Percentiles rank a stretch among this genome's conserved stretches.
phyloP scores from a whole-genome alignment of 345 rosid species.

The Kandelia obovata region DNA sequence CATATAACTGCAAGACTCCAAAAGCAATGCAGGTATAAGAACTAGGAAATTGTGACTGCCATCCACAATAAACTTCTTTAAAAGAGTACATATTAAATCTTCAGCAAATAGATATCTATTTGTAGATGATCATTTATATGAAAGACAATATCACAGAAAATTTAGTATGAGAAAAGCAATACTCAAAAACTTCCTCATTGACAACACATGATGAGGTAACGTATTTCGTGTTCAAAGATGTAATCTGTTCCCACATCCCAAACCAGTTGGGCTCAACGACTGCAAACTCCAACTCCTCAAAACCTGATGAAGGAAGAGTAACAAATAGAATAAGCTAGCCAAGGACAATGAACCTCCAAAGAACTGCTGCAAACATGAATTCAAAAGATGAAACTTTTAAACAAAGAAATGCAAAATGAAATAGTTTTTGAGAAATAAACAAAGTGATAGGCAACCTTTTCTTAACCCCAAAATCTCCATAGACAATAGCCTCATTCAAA shows the following conservation, averaged over 20 bases:
- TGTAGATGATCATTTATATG: not conserved
- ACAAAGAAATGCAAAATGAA: not conserved
- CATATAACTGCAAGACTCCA: not conserved
- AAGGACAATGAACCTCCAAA: conserved; percentile 14
- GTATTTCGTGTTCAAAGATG: conserved; percentile 60
- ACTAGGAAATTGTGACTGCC: too few species aligned
- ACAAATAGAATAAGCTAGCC: conserved; percentile 8
- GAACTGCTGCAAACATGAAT: not conserved
- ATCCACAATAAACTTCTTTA: not conserved
- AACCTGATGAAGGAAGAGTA: conserved; percentile 38
- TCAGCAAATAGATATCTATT: not conserved
- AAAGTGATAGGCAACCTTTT: not conserved
- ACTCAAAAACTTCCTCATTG: conserved; percentile 45
- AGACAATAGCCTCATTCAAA: not conserved
- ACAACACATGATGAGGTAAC: conserved; percentile 47
- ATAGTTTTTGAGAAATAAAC: not conserved
- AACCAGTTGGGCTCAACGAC: conserved; percentile 67
- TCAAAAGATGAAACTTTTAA: not conserved
- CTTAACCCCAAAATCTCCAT: not conserved
- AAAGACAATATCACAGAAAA: conserved; percentile 1
- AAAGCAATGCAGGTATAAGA: not conserved
- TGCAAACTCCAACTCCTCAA: conserved; percentile 75
- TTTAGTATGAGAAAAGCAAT: not conserved
- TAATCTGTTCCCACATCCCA: conserved; percentile 56
- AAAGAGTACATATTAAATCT: not conserved